Percentiles rank a stretch among this genome's conserved stretches.
These are phyloP conservation scores for Mrakiaceae sp. DNA, from an alignment of 1,284 basidiomycete genomes.

Conservation along the genomic window DNA sequence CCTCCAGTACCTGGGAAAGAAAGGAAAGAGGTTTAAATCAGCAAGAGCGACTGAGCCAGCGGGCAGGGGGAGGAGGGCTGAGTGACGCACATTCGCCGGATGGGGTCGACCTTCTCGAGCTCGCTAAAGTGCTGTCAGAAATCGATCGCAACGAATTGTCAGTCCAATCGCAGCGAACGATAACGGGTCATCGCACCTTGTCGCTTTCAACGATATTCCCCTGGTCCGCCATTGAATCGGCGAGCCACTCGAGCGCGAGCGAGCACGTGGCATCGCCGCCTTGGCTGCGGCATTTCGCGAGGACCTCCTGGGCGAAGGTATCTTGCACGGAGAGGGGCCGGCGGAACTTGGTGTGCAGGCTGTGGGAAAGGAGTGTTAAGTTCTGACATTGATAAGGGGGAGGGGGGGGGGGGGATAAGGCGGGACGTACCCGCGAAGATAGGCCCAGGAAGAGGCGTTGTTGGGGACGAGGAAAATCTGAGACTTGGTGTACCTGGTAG, in stretches of 20 bases:
- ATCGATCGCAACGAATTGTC: background rate
- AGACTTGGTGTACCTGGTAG: conserved; percentile 46
- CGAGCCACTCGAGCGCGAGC: conserved; percentile 13
- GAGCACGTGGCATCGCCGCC: background rate
- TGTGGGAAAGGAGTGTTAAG: conserved; percentile 27
- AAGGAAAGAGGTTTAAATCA: too few relatives aligned
- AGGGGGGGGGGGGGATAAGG: background rate
- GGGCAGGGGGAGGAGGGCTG: conserved; percentile 35
- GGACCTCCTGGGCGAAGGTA: background rate
- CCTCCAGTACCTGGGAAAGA: too few relatives aligned
- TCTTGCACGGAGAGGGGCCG: conserved; percentile 42
- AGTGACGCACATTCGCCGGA: conserved; percentile 37
- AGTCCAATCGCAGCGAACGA: background rate
- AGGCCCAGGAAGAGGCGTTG: conserved; percentile 90
- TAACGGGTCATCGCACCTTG: background rate
- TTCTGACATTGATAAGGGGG: conserved; percentile 47
- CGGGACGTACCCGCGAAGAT: conserved; percentile 52
- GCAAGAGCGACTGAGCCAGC: too few relatives aligned
- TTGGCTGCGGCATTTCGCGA: background rate
- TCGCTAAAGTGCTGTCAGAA: background rate
- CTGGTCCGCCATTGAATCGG: background rate
- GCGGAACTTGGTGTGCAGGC: conserved; percentile 38
- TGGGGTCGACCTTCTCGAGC: conserved; percentile 10
- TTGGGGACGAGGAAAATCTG: conserved; percentile 78
- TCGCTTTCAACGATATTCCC: background rate